A percentile compares a stretch with the other conserved stretches of the same genome.
Evolutionary conservation across 1,284 basidiomycete genomes (phyloP).

Genomic region (Puccinia brachypodii): DNA sequence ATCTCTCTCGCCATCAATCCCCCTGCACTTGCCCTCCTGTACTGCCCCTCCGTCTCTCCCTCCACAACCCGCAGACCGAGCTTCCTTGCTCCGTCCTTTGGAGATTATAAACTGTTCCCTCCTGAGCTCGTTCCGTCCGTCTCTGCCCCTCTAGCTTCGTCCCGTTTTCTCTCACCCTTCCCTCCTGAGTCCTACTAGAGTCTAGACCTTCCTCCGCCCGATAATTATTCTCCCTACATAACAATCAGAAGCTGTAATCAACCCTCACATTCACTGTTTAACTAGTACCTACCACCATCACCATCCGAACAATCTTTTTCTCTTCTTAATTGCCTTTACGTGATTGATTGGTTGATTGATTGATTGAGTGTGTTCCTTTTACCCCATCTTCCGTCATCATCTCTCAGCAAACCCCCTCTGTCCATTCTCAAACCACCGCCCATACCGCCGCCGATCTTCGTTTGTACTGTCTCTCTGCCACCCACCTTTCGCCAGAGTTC

Average conservation of each 20-base stretch:
- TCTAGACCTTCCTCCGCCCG: too few relatives aligned
- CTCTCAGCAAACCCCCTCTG: neutral
- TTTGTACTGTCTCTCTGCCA: neutral
- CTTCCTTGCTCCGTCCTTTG: slow-evolving; percentile 7
- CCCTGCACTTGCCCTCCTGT: slow-evolving; percentile 36
- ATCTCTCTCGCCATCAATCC: neutral
- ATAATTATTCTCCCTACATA: too few relatives aligned
- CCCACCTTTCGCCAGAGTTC: neutral
- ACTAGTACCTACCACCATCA: too few relatives aligned
- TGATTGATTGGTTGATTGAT: too few relatives aligned
- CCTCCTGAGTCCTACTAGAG: neutral
- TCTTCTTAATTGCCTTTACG: too few relatives aligned
- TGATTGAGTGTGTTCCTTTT: too few relatives aligned
- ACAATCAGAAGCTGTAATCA: too few relatives aligned
- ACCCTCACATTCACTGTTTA: too few relatives aligned
- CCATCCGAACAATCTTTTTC: too few relatives aligned
- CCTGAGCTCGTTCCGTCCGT: neutral
- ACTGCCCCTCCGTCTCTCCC: slow-evolving; percentile 14
- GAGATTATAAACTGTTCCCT: neutral
- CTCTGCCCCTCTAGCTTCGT: neutral
- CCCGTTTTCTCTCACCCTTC: neutral
- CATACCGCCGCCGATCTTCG: neutral
- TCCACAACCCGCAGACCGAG: neutral
- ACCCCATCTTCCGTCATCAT: too few relatives aligned
- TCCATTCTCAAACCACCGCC: neutral